Evolutionary conservation across 371 early-diverging fungal genomes (phyloP), one percentile per base, ranked within the genome.

Genomic region (Parasitella parasitica): DNA sequence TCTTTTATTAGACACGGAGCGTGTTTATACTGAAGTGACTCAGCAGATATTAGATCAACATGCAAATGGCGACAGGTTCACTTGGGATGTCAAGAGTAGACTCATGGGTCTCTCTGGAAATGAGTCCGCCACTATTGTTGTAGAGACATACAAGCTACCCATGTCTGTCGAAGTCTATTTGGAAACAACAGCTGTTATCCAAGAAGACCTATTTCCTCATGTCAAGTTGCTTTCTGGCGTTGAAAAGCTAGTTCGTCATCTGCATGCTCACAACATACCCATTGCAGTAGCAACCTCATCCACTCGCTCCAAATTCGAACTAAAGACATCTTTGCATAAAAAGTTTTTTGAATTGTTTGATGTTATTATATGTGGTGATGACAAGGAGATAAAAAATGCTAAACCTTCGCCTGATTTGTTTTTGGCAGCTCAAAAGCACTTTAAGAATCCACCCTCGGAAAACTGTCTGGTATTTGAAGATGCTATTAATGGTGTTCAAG

Each of bases 361-460:
- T 60, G 82, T 79, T 35, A 81, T 93, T 67, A 80, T 93, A 7
- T 89, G 90, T 69, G 97, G 96, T 16, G 94, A 96, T 70, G 94
- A 96, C 66, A 82, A 89, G 0, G 85, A 77, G 4, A 86, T 96
- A 39, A 70, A 77, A 57, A 66, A 81, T 53, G 93, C 94, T 16
- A 97, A 97, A 73, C 97, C 97, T 4, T 79, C 89, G 12, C 97
- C 97, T 0, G 97, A 97, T 69, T 78, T 95, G 16, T 97, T 96
- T 71, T 78, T 89, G 28, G 89, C 83, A 7, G 97, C 94, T 15
- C 73, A 76, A 61, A 52, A 73, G 26, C 69, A 77, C 52, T 57
- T 85, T 16, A 83, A 81, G 37, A 70, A 72, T 54, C 79, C 84
- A 2, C 68, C 78, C 59, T 72, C 84, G 2, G 78, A 77, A 6